Evolutionary conservation across 805 yeast genomes (phyloP).

Genomic region (Lipomyces yamadae): DNA sequence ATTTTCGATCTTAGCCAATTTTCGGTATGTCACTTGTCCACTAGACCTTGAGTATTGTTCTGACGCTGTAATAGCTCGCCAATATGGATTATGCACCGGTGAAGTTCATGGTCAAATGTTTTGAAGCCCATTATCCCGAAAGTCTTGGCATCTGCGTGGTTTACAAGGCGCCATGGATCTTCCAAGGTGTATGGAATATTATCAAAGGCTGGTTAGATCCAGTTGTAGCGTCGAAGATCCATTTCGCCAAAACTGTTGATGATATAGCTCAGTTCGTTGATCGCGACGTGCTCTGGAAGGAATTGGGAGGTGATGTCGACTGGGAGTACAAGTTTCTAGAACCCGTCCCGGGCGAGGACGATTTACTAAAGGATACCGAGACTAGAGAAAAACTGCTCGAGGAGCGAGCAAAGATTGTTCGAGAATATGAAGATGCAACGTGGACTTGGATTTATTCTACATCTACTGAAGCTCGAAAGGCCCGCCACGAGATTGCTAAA

Average conservation of each 20-base stretch:
- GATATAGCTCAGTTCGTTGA: slow-evolving; percentile 72
- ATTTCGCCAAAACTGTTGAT: slow-evolving; percentile 71
- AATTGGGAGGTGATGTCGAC: slow-evolving; percentile 74
- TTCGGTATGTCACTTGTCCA: slow-evolving; percentile 48
- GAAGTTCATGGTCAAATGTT: slow-evolving; percentile 82
- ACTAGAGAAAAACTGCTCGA: slow-evolving; percentile 52
- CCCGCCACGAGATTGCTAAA: slow-evolving; percentile 51
- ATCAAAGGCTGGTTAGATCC: slow-evolving; percentile 96
- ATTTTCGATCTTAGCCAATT: slow-evolving; percentile 87
- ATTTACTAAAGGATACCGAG: slow-evolving; percentile 51
- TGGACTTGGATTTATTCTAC: slow-evolving; percentile 71
- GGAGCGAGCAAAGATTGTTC: slow-evolving; percentile 61
- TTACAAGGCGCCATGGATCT: slow-evolving; percentile 97
- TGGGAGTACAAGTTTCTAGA: slow-evolving; percentile 62
- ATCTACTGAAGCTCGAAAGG: slow-evolving; percentile 53
- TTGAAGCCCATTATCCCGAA: slow-evolving; percentile 97
- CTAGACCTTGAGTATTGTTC: not conserved
- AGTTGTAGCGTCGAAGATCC: slow-evolving; percentile 88
- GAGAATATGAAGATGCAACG: slow-evolving; percentile 66
- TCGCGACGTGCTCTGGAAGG: slow-evolving; percentile 63
- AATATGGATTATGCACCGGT: slow-evolving; percentile 94
- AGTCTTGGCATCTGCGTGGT: slow-evolving; percentile 81
- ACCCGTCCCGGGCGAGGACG: slow-evolving; percentile 67
- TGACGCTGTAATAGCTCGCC: slow-evolving; percentile 50
- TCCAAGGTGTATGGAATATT: slow-evolving; percentile 91